Conservation (phyloP, 1,284 basidiomycete species). For the Irpex rosettiformis region DNA sequence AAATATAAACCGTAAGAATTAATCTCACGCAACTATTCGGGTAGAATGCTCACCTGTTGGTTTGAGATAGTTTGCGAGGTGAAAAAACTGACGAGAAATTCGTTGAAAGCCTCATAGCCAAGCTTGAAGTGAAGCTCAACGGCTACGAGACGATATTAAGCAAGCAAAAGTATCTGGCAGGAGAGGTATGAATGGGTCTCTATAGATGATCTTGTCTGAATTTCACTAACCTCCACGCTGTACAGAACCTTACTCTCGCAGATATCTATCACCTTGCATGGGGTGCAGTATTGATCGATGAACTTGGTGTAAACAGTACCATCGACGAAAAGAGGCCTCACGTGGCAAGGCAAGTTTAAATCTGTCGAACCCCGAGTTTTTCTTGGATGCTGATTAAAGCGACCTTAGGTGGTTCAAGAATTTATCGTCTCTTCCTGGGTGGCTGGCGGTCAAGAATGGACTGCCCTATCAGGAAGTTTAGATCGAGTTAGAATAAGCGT, state of each 20-base stretch:
- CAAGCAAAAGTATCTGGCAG: constrained; percentile 44
- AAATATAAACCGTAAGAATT: constrained; percentile 42
- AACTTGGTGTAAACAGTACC: constrained; percentile 20
- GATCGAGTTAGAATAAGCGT: too few relatives aligned
- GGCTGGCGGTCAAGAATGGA: constrained; percentile 31
- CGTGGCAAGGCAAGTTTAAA: constrained; percentile 21
- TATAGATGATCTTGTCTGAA: background rate
- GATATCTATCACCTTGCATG: constrained; percentile 54
- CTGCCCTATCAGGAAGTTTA: too few relatives aligned
- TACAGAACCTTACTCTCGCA: constrained; percentile 41
- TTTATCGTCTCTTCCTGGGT: constrained; percentile 30
- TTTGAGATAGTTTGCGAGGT: background rate
- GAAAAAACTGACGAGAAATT: background rate
- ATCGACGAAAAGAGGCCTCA: constrained; percentile 24
- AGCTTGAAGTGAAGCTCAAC: constrained; percentile 31
- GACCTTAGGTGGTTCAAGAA: constrained; percentile 34
- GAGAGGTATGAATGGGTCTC: constrained; percentile 34
- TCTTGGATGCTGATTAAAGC: background rate
- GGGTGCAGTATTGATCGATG: constrained; percentile 26
- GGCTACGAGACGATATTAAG: constrained; percentile 43
- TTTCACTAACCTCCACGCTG: background rate
- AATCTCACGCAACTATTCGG: constrained; percentile 18
- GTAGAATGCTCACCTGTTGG: background rate
- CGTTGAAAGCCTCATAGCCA: background rate
- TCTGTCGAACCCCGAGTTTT: background rate